A percentile compares a stretch with the other conserved stretches of the same genome.
phyloP scores from a whole-genome alignment of 176 grass and related monocot genomes.

The Triticum monococcum region DNA sequence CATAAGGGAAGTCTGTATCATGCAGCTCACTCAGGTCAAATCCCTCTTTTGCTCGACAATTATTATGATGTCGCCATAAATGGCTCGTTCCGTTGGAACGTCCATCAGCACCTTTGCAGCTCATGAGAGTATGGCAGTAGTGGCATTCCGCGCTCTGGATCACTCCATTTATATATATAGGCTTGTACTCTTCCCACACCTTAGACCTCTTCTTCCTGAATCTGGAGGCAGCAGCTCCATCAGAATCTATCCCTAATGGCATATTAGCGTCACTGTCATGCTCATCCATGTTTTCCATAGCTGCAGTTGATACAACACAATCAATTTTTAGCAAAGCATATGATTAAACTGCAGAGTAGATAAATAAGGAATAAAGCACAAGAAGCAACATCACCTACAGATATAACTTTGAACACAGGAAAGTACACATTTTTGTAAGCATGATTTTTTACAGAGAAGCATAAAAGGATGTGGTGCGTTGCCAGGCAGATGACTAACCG shows the following conservation, averaged over 20 bases:
- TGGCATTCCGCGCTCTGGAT: constrained; percentile 39
- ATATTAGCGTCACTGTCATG: constrained; percentile 36
- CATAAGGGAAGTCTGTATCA: constrained; percentile 5
- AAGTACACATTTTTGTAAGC: not conserved
- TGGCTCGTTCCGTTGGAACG: constrained; percentile 55
- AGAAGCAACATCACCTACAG: not conserved
- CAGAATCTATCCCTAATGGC: constrained; percentile 17
- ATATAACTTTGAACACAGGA: not conserved
- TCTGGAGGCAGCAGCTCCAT: not conserved
- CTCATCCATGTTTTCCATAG: constrained; percentile 46
- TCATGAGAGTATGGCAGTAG: constrained; percentile 53
- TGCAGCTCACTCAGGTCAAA: constrained; percentile 14
- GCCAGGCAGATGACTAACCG: not conserved
- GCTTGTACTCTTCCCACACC: constrained; percentile 51
- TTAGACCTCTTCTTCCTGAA: constrained; percentile 47
- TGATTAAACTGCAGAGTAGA: not conserved
- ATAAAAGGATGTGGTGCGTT: not conserved
- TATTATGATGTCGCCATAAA: constrained; percentile 60
- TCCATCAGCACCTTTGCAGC: constrained; percentile 47
- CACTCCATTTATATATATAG: constrained; percentile 38
- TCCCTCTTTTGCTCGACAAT: constrained; percentile 40
- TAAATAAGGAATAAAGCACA: not conserved
- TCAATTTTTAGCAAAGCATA: not conserved
- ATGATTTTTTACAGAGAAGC: not conserved
- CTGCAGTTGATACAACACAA: constrained; percentile 2